Evolutionary conservation across 2,329 filamentous ascomycete species (phyloP), one percentile per base, ranked within the genome.

Genomic region (Alternaria dauci): DNA sequence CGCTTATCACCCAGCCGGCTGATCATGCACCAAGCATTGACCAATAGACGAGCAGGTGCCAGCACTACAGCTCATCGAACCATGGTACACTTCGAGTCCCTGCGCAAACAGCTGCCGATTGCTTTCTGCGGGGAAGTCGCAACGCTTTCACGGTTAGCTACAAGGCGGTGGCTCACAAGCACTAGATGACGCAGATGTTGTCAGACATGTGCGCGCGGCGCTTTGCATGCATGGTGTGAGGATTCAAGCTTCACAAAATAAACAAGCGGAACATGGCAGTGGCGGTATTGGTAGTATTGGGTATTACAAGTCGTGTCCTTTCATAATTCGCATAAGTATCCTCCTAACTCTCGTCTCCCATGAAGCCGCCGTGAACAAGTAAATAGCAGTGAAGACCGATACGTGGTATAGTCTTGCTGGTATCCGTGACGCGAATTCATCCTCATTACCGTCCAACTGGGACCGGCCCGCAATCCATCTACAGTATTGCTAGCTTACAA

Each of bases 401-500:
- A 57, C 61, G 57, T 61, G 59, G 52, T 58, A 52, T 55, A 54
- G 47, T 60, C 54, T 57, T 63, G 64, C 61, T 60, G 50, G 62
- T 55, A 66, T 59, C 66, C 58, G 58, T 62, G 56, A 47, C 61
- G 59, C 54, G 63, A 39, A 52, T 55, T 64, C 67, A 55, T 73
- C 61, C 62, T 68, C 62, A 70, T 71, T 71, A 71, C 65, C 63
- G 59, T 61, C 65, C 57, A 60, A 64, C 60, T 67, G 70, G 71
- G 65, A 67, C 71, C 70, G 61, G 69, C 67, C 73, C 69, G 62
- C 67, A 68, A 57, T 46, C 55, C 65, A 44, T 53, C 41, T 44
- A 61, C 38, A 59, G 36, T 47, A n/a, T 44, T 53, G 34, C 55
- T 57, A 60, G 47, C 65, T 74, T 86, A 90, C 75, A 89, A 76